Evolutionary conservation across 441 rosid genomes (phyloP).

Genomic region (Lagerstroemia fauriei): DNA sequence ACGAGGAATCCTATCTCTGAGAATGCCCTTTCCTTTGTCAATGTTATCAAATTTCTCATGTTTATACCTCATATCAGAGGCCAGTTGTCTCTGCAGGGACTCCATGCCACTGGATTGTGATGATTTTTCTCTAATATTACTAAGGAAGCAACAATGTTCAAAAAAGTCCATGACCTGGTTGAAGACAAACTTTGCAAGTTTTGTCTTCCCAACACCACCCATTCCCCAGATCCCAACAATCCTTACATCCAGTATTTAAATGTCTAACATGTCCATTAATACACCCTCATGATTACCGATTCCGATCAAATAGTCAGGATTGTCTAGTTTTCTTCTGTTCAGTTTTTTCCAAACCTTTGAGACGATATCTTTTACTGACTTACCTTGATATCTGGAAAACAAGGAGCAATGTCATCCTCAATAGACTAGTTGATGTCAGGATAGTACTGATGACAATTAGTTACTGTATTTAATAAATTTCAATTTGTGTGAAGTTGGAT

Average conservation of each 20-base stretch:
- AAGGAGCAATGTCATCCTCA: background rate
- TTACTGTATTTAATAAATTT: too few relatives aligned
- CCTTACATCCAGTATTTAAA: background rate
- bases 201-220: constrained; percentile 18
- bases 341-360: background rate
- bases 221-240: constrained; percentile 7
- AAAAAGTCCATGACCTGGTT: constrained; percentile 11
- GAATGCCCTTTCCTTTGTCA: background rate
- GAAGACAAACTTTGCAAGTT: constrained; percentile 8
- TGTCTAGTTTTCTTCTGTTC: background rate
- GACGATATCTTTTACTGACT: background rate
- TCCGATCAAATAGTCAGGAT: constrained; percentile 6
- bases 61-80: background rate
- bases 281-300: constrained; percentile 13
- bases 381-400: background rate
- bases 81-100: background rate
- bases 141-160: background rate
- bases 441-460: too few relatives aligned
- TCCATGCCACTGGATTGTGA: background rate
- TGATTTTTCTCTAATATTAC: background rate
- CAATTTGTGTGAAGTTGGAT: too few relatives aligned
- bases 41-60: background rate
- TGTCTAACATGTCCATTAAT: constrained; percentile 14
- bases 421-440: too few relatives aligned
- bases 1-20: background rate